These are phyloP conservation scores for Lachancea mirantina DNA, from an alignment of 805 yeast species.

Conservation along the genomic window DNA sequence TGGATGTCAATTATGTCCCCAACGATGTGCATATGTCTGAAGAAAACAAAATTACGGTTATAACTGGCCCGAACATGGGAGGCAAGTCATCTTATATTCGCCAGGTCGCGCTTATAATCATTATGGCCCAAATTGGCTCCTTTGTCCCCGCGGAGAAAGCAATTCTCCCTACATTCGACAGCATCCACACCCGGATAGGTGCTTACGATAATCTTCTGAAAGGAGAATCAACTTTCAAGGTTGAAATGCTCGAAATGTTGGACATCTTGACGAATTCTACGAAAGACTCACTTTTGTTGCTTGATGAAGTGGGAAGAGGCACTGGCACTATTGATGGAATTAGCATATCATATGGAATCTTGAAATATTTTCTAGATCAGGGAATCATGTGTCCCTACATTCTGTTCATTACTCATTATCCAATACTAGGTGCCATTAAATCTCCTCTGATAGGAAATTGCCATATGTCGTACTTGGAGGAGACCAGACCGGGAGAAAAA, in stretches of 20 bases:
- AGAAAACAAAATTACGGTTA: conserved; percentile 47
- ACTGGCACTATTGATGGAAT: conserved; percentile 78
- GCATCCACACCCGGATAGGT: conserved; percentile 60
- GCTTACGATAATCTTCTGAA: conserved; percentile 69
- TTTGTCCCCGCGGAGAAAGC: conserved; percentile 63
- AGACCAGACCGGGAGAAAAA: conserved; percentile 30
- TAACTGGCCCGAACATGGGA: conserved; percentile 88
- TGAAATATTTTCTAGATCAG: conserved; percentile 45
- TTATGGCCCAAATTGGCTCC: conserved; percentile 74
- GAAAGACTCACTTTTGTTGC: conserved; percentile 68
- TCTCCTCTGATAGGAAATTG: conserved; percentile 43
- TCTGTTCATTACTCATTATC: conserved; percentile 81
- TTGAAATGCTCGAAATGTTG: conserved; percentile 93
- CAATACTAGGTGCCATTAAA: conserved; percentile 51
- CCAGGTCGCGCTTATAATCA: conserved; percentile 60
- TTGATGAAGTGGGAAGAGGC: conserved; percentile 95
- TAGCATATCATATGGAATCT: conserved; percentile 68
- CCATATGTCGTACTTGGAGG: conserved; percentile 62
- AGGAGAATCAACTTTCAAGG: conserved; percentile 84
- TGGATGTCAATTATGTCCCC: conserved; percentile 49
- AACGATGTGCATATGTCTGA: conserved; percentile 51
- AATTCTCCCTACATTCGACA: conserved; percentile 59
- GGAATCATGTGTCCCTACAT: conserved; percentile 43
- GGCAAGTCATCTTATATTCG: conserved; percentile 76
- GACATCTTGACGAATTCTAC: conserved; percentile 78